Evolutionary conservation across 176 grass and related monocot species (phyloP).

Genomic region (Rhipidocladum racemiflorum): DNA sequence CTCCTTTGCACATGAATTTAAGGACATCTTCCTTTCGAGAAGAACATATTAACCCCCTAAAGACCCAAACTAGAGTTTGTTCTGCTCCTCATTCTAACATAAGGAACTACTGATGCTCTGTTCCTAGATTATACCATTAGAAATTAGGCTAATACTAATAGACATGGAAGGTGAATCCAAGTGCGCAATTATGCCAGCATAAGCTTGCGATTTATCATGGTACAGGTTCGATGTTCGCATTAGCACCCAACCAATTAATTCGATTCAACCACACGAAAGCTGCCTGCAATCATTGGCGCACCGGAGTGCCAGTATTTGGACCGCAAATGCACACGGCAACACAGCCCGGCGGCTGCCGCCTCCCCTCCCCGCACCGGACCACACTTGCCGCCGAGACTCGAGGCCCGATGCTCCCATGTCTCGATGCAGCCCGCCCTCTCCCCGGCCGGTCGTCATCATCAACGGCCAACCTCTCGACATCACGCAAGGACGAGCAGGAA

Average conservation of each 20-base stretch:
- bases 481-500: background rate
- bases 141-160: background rate
- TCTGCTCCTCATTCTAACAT: background rate
- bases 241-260: background rate
- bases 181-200: background rate
- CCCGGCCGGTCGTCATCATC: background rate
- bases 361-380: background rate
- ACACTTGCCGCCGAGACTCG: background rate
- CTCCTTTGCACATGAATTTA: background rate
- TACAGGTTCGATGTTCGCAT: background rate
- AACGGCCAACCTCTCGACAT: background rate
- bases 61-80: background rate
- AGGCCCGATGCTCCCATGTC: background rate
- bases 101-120: background rate
- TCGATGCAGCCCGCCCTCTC: background rate
- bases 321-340: background rate
- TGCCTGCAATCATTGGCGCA: background rate
- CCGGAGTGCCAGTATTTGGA: background rate
- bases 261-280: background rate
- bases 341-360: background rate
- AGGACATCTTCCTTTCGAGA: background rate
- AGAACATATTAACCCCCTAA: background rate
- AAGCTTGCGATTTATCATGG: background rate
- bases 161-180: background rate
- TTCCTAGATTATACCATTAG: background rate